These are phyloP conservation scores for Fraxinus angustifolia DNA, from an alignment of 305 asterid genomes.

Conservation along the genomic window DNA sequence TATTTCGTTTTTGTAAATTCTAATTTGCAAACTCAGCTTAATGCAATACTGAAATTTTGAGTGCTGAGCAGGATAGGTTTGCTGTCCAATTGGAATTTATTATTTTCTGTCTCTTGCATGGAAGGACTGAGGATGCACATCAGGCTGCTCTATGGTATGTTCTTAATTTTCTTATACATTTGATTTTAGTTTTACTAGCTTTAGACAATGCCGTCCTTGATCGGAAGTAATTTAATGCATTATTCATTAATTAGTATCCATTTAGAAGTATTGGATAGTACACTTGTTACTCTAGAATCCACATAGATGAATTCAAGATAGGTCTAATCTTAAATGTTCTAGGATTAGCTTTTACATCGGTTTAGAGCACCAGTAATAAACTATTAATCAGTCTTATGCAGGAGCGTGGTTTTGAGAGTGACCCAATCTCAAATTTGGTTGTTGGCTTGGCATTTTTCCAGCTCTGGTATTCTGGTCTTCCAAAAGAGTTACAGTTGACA, in stretches of 20 bases:
- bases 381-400: slow-evolving; percentile 57
- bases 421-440: slow-evolving; percentile 64
- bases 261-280: slow-evolving; percentile 6
- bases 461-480: slow-evolving; percentile 66
- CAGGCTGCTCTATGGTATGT: slow-evolving; percentile 54
- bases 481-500: slow-evolving; percentile 52
- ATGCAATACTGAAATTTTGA: not conserved
- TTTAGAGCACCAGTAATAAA: not conserved
- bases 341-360: not conserved
- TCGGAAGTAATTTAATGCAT: not conserved
- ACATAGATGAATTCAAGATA: slow-evolving; percentile 2
- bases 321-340: slow-evolving; percentile 2
- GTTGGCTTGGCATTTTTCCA: slow-evolving; percentile 67
- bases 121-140: slow-evolving; percentile 46
- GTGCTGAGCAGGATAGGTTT: slow-evolving; percentile 52
- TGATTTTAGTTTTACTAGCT: slow-evolving; percentile 14
- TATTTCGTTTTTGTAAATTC: not conserved
- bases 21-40: not conserved
- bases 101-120: slow-evolving; percentile 47
- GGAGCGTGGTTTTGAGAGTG: slow-evolving; percentile 54
- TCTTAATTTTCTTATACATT: slow-evolving; percentile 12
- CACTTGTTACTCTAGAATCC: not conserved
- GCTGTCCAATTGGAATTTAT: slow-evolving; percentile 61
- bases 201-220: slow-evolving; percentile 4
- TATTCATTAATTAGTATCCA: slow-evolving; percentile 2